These are phyloP conservation scores for Dalbergia cultrata DNA, from an alignment of 306 rosid genomes.

Conservation along the genomic window DNA sequence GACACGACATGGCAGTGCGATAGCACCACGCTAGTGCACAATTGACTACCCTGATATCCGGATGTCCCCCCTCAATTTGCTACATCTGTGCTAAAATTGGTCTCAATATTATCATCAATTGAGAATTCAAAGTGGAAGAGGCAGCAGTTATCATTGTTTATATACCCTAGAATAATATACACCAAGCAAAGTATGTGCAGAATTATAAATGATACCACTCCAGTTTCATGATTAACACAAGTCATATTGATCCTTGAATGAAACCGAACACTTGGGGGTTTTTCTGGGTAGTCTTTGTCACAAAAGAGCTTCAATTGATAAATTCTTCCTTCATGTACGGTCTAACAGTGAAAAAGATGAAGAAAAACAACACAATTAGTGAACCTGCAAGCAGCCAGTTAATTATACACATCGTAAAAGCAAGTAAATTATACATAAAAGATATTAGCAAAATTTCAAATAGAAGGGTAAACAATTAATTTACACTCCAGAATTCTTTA, in stretches of 20 bases:
- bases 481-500: slow-evolving; percentile 26
- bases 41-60: too few relatives aligned
- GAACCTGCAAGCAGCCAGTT: slow-evolving; percentile 37
- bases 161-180: slow-evolving; percentile 19
- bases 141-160: slow-evolving; percentile 12
- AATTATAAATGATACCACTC: slow-evolving; percentile 77
- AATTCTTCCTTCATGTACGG: slow-evolving; percentile 99
- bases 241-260: slow-evolving; percentile 98
- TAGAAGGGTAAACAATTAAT: background rate
- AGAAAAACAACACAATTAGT: slow-evolving; percentile 35
- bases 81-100: slow-evolving; percentile 4
- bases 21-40: too few relatives aligned
- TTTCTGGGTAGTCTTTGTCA: slow-evolving; percentile 99
- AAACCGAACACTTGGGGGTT: slow-evolving; percentile 97
- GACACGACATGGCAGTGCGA: too few relatives aligned
- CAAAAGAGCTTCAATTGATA: slow-evolving; percentile 99
- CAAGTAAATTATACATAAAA: background rate
- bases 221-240: slow-evolving; percentile 98
- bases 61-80: background rate
- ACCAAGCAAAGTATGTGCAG: slow-evolving; percentile 16
- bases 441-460: background rate
- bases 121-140: background rate
- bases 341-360: slow-evolving; percentile 52
- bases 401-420: slow-evolving; percentile 25
- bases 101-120: slow-evolving; percentile 16